Base-by-base conservation (phyloP, 768 basidiomycete genomes). In the Leccinum aurantiacum region DNA sequence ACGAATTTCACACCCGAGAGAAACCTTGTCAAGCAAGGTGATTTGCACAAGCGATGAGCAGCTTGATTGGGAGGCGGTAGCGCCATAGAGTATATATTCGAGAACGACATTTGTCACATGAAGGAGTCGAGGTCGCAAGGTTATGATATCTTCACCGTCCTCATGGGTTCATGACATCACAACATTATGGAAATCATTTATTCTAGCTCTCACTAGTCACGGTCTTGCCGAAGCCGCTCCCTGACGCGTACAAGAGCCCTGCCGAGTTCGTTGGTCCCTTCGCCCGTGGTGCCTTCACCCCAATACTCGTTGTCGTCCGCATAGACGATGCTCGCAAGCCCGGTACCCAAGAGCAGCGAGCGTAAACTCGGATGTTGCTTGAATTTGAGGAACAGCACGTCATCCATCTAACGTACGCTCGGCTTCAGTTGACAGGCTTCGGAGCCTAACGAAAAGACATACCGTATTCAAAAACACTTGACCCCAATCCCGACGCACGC, bases 351-450 rank as follows among this genome's bases (percentile, higher is more conserved):
- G 15, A 93, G 79, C 66, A 82, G 66, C 22, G 60, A 60, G 37
- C 84, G 82, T 56, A 93, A 70, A 31, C 81, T 75, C 0, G 81
- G 75, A 67, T 93, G 88, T 74, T 93, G 91, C 52, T 75, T 79
- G 65, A 93, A 87, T 69, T 93, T 93, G 61, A 79, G 66, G 61
- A 79, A 79, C 53, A 91, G 65, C 37, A 87, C 88, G 9, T 87
- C 83, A 47, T 88, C 84, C 84, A 90, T 83, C 89, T 90, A 29
- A 14, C 50, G 9, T 44, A 17, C 14, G 49, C 48, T 27, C 49
- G 7, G 6, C 14, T 11, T 60, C 51, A 60, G 51, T 33, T 56
- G 22, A 19, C 10, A 25, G 5, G 4, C 5, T 44, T 3, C 4
- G 6, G 6, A 27, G 17, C 1, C 27, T 44, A 50, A 6, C 44